Evolutionary conservation across 768 basidiomycete species (phyloP).

Genomic region (Kwoniella sp.): DNA sequence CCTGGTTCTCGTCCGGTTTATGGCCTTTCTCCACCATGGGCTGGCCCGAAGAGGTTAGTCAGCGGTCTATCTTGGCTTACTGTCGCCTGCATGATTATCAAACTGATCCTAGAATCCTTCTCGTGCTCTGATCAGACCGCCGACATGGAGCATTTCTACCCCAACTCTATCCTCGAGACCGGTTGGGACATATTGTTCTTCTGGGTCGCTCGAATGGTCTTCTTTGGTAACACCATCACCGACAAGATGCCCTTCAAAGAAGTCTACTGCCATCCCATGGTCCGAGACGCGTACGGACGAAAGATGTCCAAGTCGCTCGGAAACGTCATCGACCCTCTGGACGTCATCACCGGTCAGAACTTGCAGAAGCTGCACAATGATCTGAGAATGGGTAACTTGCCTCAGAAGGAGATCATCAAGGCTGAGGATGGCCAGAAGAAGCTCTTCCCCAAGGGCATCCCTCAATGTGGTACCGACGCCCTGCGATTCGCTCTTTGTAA

Average conservation of each 20-base stretch:
- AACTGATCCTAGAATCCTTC: constrained; percentile 1
- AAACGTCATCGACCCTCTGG: constrained; percentile 95
- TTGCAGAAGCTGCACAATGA: constrained; percentile 82
- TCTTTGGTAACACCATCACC: constrained; percentile 86
- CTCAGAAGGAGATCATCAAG: constrained; percentile 86
- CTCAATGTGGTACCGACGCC: constrained; percentile 97
- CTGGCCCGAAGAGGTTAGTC: constrained; percentile 84
- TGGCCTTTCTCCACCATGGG: constrained; percentile 99
- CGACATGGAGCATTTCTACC: constrained; percentile 82
- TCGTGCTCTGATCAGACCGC: constrained; percentile 63
- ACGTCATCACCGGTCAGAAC: constrained; percentile 82
- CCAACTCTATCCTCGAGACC: constrained; percentile 86
- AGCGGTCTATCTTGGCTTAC: too few species aligned
- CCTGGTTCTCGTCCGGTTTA: constrained; percentile 96
- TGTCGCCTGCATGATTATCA: not conserved
- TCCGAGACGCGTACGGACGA: constrained; percentile 95
- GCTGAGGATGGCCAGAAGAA: constrained; percentile 96
- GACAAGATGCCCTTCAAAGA: constrained; percentile 91
- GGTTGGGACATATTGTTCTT: constrained; percentile 99
- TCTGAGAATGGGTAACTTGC: constrained; percentile 85
- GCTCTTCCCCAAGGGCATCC: constrained; percentile 97
- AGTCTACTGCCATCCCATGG: constrained; percentile 97
- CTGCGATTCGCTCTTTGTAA: constrained; percentile 92
- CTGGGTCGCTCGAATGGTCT: constrained; percentile 99
- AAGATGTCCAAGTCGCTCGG: constrained; percentile 99